A percentile compares a stretch with the other conserved stretches of the same genome.
Conservation (phyloP, 495 filamentous ascomycete genomes). For the Aspergillus egyptiacus region DNA sequence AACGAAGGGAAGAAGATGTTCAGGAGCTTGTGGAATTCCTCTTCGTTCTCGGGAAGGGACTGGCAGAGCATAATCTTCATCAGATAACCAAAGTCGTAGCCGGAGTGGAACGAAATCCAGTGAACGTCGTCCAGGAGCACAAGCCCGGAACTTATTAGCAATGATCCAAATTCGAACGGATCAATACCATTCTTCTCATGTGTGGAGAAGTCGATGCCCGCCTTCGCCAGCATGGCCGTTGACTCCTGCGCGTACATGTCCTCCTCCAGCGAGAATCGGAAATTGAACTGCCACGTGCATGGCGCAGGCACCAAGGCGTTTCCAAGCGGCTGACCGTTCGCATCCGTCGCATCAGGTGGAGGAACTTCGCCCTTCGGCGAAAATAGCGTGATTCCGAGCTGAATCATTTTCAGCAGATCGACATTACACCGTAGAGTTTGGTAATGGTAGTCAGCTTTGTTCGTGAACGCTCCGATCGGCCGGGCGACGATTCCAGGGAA, state of each 20-base stretch:
- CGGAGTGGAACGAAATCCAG: constrained; percentile 98
- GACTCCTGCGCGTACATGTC: constrained; percentile 97
- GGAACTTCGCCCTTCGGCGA: constrained; percentile 79
- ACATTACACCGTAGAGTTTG: constrained; percentile 96
- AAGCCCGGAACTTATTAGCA: constrained; percentile 85
- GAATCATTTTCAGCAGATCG: constrained; percentile 93
- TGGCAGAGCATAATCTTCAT: constrained; percentile 83
- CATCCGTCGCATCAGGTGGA: constrained; percentile 59
- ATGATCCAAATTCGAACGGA: constrained; percentile 76
- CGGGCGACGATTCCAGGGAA: constrained; percentile 94
- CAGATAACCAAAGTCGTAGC: constrained; percentile 96
- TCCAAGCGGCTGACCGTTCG: constrained; percentile 42
- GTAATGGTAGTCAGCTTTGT: constrained; percentile 97
- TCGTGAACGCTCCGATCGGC: constrained; percentile 87
- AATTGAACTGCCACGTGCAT: constrained; percentile 98
- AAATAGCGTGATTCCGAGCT: constrained; percentile 90
- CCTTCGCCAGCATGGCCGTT: constrained; percentile 77
- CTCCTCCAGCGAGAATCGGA: constrained; percentile 85
- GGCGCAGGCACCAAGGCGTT: constrained; percentile 61
- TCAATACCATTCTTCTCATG: constrained; percentile 89
- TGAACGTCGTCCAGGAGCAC: constrained; percentile 82
- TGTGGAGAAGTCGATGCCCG: constrained; percentile 79
- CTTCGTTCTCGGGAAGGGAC: constrained; percentile 78
- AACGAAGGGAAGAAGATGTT: constrained; percentile 87
- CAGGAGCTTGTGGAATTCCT: constrained; percentile 76